phyloP scores from a whole-genome alignment of 179 eudicot species.

The Amaranthus tricolor region DNA sequence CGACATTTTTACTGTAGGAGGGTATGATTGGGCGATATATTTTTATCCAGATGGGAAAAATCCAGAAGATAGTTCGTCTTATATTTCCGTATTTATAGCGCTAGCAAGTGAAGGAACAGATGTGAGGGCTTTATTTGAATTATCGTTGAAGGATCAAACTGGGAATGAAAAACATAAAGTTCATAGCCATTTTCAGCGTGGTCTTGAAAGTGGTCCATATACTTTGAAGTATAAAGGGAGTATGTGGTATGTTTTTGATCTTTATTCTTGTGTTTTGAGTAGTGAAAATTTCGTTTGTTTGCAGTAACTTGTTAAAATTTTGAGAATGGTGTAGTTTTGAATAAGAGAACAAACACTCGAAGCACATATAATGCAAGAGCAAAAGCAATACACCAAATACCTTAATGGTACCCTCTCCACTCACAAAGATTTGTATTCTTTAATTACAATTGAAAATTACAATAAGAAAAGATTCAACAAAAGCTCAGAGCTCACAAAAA shows the following conservation, averaged over 20 bases:
- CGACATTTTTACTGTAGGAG: constrained; percentile 72
- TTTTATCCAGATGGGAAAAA: constrained; percentile 92
- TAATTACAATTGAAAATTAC: no score
- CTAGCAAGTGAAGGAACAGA: constrained; percentile 85
- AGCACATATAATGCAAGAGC: no score
- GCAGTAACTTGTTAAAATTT: neutral
- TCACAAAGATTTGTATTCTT: no score
- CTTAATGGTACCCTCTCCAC: no score
- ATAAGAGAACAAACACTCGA: no score
- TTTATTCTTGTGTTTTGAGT: neutral
- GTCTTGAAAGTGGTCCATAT: constrained; percentile 88
- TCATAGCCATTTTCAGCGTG: constrained; percentile 81
- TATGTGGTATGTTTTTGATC: constrained; percentile 63
- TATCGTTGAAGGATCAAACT: constrained; percentile 72
- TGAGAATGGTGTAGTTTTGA: no score
- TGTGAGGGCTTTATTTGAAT: constrained; percentile 85
- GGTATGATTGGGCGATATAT: constrained; percentile 84
- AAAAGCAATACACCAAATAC: no score
- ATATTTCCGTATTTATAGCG: constrained; percentile 78
- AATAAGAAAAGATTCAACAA: no score
- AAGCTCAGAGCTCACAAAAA: no score
- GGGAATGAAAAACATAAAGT: constrained; percentile 70
- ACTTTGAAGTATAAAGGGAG: constrained; percentile 83
- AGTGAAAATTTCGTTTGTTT: neutral
- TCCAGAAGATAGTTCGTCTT: constrained; percentile 55